Base-by-base conservation (phyloP, 139 green algal species). In the Penium margaritaceum region DNA sequence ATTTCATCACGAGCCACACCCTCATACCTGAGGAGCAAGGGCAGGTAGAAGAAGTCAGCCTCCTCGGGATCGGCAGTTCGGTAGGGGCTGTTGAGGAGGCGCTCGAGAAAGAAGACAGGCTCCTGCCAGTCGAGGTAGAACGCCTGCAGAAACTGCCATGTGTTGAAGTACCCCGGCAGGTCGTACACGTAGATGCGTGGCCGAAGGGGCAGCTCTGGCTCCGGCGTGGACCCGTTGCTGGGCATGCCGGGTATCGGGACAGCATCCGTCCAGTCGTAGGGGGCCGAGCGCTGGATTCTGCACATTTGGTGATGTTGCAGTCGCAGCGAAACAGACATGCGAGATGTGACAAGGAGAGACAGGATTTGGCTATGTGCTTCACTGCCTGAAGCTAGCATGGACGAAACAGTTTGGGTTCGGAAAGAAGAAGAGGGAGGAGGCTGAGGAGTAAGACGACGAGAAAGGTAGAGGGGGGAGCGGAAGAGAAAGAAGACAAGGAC, bases 31-130 rank as follows among this genome's bases (percentile, higher is more conserved):
- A 74, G 35, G 19, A 63, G 14, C 33, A 47, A 12, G 19, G 70
- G 70, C 4, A 77, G 4, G 47, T 62, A 77, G 17, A 77, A 70
- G 58, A 74, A 78, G 2, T 83, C 69, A 3, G 76, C 76, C 32
- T 83, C 71, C 51, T 83, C 71, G 37, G 55, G 39, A 58, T 83
- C 36, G 24, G 35, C 15, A 15, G 71, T 80, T 21, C 71, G 62
- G 69, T 63, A 54, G 12, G 57, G 36, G 44, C 60, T 80, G 27
- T 68, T 74, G 19, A 83, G 66, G 3, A 80, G 17, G 39, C 43
- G 36, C 65, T 83, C 76, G 37, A 81, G 58, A 29, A 83, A 77
- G 35, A 35, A n/a, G 7, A 63, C 5, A n/a, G 46, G n/a, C 37
- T 74, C 66, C 21, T 34, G 43, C 66, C 66, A 70, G 66, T 74